Percentiles rank a stretch among this genome's conserved stretches.
Evolutionary conservation across 2,329 filamentous ascomycete genomes (phyloP).

Genomic region (Sporothrix schenckii): DNA sequence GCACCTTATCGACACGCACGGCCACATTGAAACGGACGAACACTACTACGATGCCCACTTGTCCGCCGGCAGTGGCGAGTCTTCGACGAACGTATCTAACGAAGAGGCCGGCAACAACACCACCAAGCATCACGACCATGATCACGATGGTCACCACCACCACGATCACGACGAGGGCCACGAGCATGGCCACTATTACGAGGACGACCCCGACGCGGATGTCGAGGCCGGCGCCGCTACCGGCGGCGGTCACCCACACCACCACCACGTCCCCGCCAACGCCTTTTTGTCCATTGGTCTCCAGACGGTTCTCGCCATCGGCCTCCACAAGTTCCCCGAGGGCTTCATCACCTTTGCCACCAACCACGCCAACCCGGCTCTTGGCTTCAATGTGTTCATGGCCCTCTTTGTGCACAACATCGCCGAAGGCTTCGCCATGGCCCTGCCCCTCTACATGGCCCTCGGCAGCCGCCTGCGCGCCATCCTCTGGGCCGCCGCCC

Average conservation of each 20-base stretch:
- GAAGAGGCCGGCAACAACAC: conserved; percentile 32
- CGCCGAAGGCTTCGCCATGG: conserved; percentile 93
- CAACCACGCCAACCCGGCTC: conserved; percentile 87
- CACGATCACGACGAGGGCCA: background rate
- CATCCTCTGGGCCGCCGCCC: conserved; percentile 78
- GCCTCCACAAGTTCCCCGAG: conserved; percentile 91
- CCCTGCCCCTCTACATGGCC: conserved; percentile 88
- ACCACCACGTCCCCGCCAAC: conserved; percentile 94
- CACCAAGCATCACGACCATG: conserved; percentile 31
- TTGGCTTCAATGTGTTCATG: conserved; percentile 91
- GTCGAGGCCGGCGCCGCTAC: conserved; percentile 31
- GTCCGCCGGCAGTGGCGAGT: background rate
- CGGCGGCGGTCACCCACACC: conserved; percentile 54
- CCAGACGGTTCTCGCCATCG: conserved; percentile 92
- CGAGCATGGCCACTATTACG: background rate
- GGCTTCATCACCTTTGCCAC: conserved; percentile 91
- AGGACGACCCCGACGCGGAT: conserved; percentile 30
- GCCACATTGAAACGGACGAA: conserved; percentile 42
- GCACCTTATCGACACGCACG: conserved; percentile 16
- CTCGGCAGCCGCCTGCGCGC: conserved; percentile 77
- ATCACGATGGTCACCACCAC: conserved; percentile 24
- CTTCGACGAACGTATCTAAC: conserved; percentile 36
- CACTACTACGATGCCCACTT: conserved; percentile 31
- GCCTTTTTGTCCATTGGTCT: conserved; percentile 93
- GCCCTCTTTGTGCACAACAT: conserved; percentile 98